Base-by-base conservation (phyloP, 768 basidiomycete species). In the Macrocybe gigantea region DNA sequence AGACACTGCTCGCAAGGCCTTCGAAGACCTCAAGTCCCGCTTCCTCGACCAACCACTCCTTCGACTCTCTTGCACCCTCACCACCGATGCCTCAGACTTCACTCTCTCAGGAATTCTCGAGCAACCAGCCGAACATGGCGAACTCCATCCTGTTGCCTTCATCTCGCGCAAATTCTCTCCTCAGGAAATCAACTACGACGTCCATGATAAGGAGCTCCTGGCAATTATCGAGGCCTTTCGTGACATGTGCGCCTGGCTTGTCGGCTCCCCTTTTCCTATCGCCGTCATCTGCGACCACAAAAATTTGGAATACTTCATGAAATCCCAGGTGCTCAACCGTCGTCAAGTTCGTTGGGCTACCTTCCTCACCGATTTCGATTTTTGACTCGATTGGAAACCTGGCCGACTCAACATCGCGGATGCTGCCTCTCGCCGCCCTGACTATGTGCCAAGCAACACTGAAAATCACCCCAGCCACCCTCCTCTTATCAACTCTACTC, bases 181-280 rank as follows among this genome's bases (percentile, higher is more conserved):
- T n/a, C n/a, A n/a, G 37, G 14, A 80, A 56, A 44, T 61, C 6
- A 79, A 78, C 56, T 80, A 80, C 50, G 61, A 73, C 7, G 63
- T 74, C 31, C 68, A 79, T 49, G 69, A 81, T 43, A 75, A 77
- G 55, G 78, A 80, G 60, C 56, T 79, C 0, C 66, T 80, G 1
- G 75, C 72, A 2, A 67, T 80, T 39, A 56, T 79, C 4, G 54
- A 64, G 32, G 60, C 65, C 0, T 63, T 78, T 35, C 41, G 55
- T 0, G 61, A 68, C 10, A 66, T 64, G 65, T 51, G 61, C 6
- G 55, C 66, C 39, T 63, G 61, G 60, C 57, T 66, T 30, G 53
- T 65, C 8, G 60, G 69, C 7, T 58, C 64, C 7, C 41, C 49
- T 9, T 49, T 47, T 10, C 51, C 56, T 0, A 56, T 70, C 39